Percentiles rank a stretch among this genome's conserved stretches.
phyloP scores from a whole-genome alignment of 495 filamentous ascomycete species.

The Podospora pseudocomata region DNA sequence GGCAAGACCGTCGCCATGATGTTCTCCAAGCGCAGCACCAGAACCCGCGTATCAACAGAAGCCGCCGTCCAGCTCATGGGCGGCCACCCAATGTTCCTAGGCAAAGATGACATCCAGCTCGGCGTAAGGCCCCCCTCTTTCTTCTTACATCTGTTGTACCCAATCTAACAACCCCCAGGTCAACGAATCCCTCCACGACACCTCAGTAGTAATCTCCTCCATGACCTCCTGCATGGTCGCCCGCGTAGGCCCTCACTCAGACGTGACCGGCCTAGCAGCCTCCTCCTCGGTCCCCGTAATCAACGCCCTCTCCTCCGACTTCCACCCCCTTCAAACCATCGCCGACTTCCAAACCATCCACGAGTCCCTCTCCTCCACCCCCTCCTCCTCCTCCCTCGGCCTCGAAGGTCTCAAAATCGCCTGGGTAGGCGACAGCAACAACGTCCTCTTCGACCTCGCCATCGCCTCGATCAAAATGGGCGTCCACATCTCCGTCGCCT shows the following conservation, averaged over 20 bases:
- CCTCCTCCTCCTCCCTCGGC: constrained; percentile 52
- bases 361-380: constrained; percentile 57
- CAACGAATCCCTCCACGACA: constrained; percentile 90
- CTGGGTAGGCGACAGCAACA: constrained; percentile 96
- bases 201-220: constrained; percentile 79
- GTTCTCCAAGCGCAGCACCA: constrained; percentile 91
- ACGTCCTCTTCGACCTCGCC: constrained; percentile 89
- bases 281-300: constrained; percentile 85
- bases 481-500: constrained; percentile 78
- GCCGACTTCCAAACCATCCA: constrained; percentile 90
- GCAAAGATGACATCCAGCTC: constrained; percentile 91
- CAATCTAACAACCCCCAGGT: constrained; percentile 42
- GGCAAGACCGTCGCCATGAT: constrained; percentile 89
- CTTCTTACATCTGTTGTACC: neutral
- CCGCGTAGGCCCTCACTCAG: constrained; percentile 77
- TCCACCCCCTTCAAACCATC: constrained; percentile 87
- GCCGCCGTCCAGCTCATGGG: constrained; percentile 76
- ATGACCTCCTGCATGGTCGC: constrained; percentile 92
- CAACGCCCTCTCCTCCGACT: constrained; percentile 85
- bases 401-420: constrained; percentile 82
- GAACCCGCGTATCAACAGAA: constrained; percentile 90
- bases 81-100: constrained; percentile 93
- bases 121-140: constrained; percentile 55
- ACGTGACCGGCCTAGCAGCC: constrained; percentile 74
- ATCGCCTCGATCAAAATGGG: constrained; percentile 83